These are phyloP conservation scores for Gynandropsis gynandra DNA, from an alignment of 345 rosid genomes.

Conservation along the genomic window DNA sequence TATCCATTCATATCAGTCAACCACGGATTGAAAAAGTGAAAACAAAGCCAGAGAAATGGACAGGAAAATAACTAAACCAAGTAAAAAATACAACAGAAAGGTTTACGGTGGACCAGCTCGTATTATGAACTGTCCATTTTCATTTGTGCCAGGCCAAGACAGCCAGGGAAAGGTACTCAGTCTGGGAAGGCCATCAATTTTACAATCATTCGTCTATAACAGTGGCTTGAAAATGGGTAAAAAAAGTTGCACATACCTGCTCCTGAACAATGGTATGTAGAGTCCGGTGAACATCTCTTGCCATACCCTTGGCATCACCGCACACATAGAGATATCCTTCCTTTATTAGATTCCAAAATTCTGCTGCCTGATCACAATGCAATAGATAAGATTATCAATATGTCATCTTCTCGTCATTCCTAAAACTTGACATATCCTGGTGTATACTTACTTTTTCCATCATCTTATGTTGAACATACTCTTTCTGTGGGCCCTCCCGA, in stretches of 20 bases:
- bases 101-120: too few species aligned
- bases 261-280: slow-evolving; percentile 60
- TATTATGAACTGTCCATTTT: background rate
- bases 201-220: too few species aligned
- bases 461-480: slow-evolving; percentile 92
- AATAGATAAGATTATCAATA: slow-evolving; percentile 1
- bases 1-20: too few species aligned
- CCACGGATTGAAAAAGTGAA: background rate
- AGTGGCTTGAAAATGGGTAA: too few species aligned
- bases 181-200: too few species aligned
- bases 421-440: slow-evolving; percentile 1
- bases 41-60: background rate
- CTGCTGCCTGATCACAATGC: slow-evolving; percentile 23
- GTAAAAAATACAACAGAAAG: background rate
- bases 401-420: background rate
- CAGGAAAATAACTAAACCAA: background rate
- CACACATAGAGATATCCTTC: slow-evolving; percentile 65
- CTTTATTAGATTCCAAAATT: slow-evolving; percentile 26
- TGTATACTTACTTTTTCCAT: slow-evolving; percentile 49
- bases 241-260: slow-evolving; percentile 39
- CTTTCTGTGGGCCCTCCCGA: slow-evolving; percentile 92
- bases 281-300: slow-evolving; percentile 68
- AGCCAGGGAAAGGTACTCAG: too few species aligned
- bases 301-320: slow-evolving; percentile 95
- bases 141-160: too few species aligned